Conservation (phyloP, 176 grass and related monocot species). For the Juncus effusus region DNA sequence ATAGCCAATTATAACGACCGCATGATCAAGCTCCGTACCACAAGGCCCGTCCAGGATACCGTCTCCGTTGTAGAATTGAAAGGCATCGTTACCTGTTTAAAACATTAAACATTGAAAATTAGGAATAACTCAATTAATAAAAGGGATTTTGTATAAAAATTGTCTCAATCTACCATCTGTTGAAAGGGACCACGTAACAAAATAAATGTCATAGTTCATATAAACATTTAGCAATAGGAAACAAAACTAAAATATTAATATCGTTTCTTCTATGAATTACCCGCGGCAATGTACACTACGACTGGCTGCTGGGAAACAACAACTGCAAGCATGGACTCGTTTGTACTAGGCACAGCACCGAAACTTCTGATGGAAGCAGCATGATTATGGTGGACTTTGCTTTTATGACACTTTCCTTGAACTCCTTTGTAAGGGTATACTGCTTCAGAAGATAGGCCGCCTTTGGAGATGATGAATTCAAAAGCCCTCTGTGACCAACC, state of each 20-base stretch:
- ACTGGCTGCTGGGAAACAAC: slow-evolving; percentile 41
- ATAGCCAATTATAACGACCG: slow-evolving; percentile 46
- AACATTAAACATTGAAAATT: too few species aligned
- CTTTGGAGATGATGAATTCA: slow-evolving; percentile 36
- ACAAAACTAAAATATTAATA: slow-evolving; percentile 23
- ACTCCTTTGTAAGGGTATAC: slow-evolving; percentile 42
- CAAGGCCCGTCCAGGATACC: slow-evolving; percentile 46
- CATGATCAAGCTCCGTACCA: slow-evolving; percentile 30
- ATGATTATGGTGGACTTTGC: background rate
- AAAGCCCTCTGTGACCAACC: slow-evolving; percentile 26
- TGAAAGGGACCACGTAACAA: too few species aligned
- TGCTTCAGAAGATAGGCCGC: slow-evolving; percentile 25
- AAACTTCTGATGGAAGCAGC: slow-evolving; percentile 20
- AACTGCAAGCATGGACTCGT: slow-evolving; percentile 19
- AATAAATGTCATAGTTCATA: too few species aligned
- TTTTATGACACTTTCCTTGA: background rate
- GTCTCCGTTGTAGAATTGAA: slow-evolving; percentile 26
- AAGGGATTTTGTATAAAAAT: too few species aligned
- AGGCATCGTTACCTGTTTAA: slow-evolving; percentile 4
- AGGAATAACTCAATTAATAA: too few species aligned
- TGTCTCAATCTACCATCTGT: too few species aligned
- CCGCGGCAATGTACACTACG: slow-evolving; percentile 32
- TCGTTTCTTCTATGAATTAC: background rate
- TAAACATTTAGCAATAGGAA: too few species aligned
- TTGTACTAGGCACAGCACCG: background rate